Conservation (phyloP, 257 asterid species). For the Fraxinus pennsylvanica region DNA sequence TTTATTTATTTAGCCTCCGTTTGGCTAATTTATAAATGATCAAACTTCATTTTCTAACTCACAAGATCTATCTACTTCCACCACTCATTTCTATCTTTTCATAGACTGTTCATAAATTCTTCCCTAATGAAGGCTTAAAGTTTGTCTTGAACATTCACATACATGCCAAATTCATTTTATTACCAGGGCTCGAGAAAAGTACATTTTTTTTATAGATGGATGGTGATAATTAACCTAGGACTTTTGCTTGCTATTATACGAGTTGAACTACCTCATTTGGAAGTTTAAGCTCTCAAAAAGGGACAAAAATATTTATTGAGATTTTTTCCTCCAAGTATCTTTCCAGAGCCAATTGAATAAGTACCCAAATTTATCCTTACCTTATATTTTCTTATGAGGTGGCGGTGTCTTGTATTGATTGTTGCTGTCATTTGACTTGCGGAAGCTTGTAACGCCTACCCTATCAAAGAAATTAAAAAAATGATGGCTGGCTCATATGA, state of each 20-base stretch:
- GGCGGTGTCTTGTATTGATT: neutral
- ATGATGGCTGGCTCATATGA: neutral
- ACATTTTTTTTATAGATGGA: neutral
- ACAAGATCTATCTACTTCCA: too few relatives aligned
- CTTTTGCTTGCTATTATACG: neutral
- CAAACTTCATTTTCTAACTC: too few relatives aligned
- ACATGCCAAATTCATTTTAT: neutral
- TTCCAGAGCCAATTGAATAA: neutral
- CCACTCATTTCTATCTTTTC: too few relatives aligned
- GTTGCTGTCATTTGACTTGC: neutral
- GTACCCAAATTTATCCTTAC: neutral
- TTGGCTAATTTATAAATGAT: too few relatives aligned
- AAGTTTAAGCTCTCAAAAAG: neutral
- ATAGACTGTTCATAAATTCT: too few relatives aligned
- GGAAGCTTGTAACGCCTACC: neutral
- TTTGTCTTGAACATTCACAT: neutral
- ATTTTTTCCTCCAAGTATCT: neutral
- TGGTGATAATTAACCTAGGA: neutral
- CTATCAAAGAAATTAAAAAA: neutral
- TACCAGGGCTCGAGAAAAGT: neutral
- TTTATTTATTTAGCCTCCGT: neutral
- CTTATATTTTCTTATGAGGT: neutral
- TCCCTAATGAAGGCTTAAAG: neutral
- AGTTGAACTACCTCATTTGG: neutral
- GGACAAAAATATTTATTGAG: neutral